Conservation (phyloP, 2,329 filamentous ascomycete genomes). For the Arthroderma sp. region DNA sequence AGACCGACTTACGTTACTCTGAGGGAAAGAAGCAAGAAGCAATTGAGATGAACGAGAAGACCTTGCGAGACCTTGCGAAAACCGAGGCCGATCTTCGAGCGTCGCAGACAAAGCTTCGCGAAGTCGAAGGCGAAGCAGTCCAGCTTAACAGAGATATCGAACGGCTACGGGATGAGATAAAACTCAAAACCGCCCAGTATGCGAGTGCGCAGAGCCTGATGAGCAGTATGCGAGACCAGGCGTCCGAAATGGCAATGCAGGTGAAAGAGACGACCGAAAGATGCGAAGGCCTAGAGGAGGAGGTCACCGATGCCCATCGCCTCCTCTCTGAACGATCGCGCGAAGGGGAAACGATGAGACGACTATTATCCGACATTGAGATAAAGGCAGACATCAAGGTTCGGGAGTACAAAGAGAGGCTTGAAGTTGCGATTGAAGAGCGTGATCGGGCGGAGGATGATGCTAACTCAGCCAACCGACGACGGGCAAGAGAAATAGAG, state of each 20-base stretch:
- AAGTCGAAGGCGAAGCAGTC: constrained; percentile 61
- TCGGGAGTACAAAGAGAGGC: constrained; percentile 74
- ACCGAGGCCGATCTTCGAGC: constrained; percentile 57
- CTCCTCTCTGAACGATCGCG: constrained; percentile 77
- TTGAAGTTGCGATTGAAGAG: constrained; percentile 88
- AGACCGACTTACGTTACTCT: constrained; percentile 63
- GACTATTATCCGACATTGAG: constrained; percentile 76
- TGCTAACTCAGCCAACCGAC: constrained; percentile 61
- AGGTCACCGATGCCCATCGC: constrained; percentile 75
- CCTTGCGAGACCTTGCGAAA: constrained; percentile 55
- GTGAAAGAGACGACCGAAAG: constrained; percentile 78
- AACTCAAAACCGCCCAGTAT: constrained; percentile 76
- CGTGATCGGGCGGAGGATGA: constrained; percentile 88
- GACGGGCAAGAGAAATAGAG: constrained; percentile 70
- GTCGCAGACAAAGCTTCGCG: constrained; percentile 48
- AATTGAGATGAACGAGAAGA: constrained; percentile 59
- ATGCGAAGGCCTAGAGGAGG: constrained; percentile 80
- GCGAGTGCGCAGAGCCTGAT: constrained; percentile 73
- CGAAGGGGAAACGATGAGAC: constrained; percentile 89
- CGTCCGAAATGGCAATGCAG: constrained; percentile 74
- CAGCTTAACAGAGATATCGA: constrained; percentile 57
- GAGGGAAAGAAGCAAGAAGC: constrained; percentile 72
- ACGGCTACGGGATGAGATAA: constrained; percentile 62
- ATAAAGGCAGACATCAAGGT: constrained; percentile 68
- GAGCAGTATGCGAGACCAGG: constrained; percentile 86